Evolutionary conservation across 2,329 filamentous ascomycete genomes (phyloP).

Genomic region (Fusarium setosum): DNA sequence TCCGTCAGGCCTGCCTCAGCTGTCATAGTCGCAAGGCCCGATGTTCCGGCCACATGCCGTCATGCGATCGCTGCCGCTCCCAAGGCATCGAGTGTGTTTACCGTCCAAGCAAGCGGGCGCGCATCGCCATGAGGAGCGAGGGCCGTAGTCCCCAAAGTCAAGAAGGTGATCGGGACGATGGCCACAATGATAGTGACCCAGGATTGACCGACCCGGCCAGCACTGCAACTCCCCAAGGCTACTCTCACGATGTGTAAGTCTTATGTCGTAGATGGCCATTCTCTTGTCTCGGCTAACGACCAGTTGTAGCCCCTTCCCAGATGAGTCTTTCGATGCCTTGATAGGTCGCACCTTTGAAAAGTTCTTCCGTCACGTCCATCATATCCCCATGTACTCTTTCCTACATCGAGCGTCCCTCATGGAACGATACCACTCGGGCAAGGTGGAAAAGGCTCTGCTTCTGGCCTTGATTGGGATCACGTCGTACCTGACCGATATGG

Average conservation of each 20-base stretch:
- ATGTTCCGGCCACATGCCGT: conserved; percentile 67
- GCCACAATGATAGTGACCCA: conserved; percentile 49
- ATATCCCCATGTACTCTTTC: conserved; percentile 69
- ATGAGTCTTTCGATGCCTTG: conserved; percentile 60
- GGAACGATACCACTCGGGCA: conserved; percentile 68
- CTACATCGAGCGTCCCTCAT: conserved; percentile 69
- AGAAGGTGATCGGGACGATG: conserved; percentile 50
- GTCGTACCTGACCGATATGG: conserved; percentile 65
- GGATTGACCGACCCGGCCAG: conserved; percentile 49
- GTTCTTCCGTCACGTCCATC: conserved; percentile 69
- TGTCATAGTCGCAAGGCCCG: conserved; percentile 69
- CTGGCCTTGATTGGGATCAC: conserved; percentile 67
- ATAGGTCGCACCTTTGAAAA: conserved; percentile 65
- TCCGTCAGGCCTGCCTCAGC: conserved; percentile 66
- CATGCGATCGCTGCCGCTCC: conserved; percentile 61
- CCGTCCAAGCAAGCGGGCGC: conserved; percentile 58
- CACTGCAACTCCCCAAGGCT: conserved; percentile 48
- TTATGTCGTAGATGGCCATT: background rate
- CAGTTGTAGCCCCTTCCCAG: conserved; percentile 45
- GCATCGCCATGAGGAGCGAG: conserved; percentile 40
- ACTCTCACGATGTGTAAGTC: conserved; percentile 49
- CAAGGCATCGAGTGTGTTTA: conserved; percentile 69
- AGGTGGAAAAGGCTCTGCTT: conserved; percentile 65
- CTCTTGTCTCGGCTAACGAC: conserved; percentile 30
- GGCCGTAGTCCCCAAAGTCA: conserved; percentile 48